Conservation (phyloP, 2,329 filamentous ascomycete species). For the Pleochaeta shiraiana region DNA sequence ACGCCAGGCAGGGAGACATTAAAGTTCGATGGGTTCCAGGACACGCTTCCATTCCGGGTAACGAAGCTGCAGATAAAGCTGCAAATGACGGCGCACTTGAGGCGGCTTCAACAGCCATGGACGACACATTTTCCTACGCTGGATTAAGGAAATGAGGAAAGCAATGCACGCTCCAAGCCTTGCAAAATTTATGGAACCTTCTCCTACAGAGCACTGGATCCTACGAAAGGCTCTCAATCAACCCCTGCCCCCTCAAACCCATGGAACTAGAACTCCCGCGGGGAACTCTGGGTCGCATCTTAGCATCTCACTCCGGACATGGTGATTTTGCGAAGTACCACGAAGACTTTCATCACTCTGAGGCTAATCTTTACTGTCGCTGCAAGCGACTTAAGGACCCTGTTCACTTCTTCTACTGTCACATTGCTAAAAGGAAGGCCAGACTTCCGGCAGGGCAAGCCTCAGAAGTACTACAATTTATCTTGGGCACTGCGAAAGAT, state of each 20-base stretch:
- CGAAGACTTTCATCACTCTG: neutral
- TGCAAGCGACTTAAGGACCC: neutral
- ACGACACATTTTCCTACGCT: neutral
- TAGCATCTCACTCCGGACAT: neutral
- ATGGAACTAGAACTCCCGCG: neutral
- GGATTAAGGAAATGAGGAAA: neutral
- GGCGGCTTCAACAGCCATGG: neutral
- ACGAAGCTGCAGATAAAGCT: neutral
- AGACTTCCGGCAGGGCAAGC: neutral
- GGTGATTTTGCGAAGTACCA: neutral
- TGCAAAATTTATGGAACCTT: neutral
- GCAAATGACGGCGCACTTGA: neutral
- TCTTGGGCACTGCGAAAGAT: neutral
- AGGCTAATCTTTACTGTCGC: neutral
- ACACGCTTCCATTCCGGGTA: neutral
- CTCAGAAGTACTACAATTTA: neutral
- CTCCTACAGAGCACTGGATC: neutral
- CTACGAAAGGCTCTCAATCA: neutral
- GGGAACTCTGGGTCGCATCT: neutral
- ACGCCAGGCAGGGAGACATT: neutral
- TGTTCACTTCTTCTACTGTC: neutral
- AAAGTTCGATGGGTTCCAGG: neutral
- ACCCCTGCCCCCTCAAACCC: neutral
- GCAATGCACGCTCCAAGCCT: neutral
- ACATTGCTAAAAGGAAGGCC: neutral